phyloP scores from a whole-genome alignment of 768 basidiomycete species.

The Tubosaeta sp. region DNA sequence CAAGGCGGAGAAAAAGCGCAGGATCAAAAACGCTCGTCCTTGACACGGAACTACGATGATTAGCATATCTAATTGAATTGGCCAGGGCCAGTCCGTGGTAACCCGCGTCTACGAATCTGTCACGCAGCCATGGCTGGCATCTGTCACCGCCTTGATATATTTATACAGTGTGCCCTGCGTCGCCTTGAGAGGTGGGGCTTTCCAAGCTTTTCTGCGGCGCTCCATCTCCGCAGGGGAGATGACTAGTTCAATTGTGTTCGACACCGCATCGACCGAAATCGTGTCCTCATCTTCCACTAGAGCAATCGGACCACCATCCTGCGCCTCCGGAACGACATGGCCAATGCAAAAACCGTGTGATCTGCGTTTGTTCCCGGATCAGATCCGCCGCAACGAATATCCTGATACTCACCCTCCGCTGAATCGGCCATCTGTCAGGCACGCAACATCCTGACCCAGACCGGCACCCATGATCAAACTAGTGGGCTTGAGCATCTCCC shows the following conservation, averaged over 20 bases:
- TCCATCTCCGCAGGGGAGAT: conserved; percentile 80
- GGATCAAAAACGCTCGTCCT: conserved; percentile 51
- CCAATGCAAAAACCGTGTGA: conserved; percentile 97
- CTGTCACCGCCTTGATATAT: conserved; percentile 82
- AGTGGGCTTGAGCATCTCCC: conserved; percentile 98
- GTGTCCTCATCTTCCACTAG: conserved; percentile 84
- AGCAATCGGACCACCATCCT: conserved; percentile 90
- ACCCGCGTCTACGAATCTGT: conserved; percentile 62
- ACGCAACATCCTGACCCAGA: conserved; percentile 92
- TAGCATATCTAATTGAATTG: conserved; percentile 3
- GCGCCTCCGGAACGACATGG: conserved; percentile 95
- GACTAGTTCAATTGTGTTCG: conserved; percentile 75
- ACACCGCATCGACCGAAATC: conserved; percentile 84
- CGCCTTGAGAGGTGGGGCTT: conserved; percentile 80
- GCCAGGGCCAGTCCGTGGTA: conserved; percentile 2
- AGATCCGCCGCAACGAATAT: conserved; percentile 7
- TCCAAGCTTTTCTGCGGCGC: conserved; percentile 68
- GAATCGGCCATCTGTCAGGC: conserved; percentile 96
- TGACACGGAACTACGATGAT: conserved; percentile 10
- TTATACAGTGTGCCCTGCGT: conserved; percentile 81
- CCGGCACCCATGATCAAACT: conserved; percentile 99
- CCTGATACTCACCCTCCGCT: conserved; percentile 79
- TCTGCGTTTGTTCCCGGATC: conserved; percentile 37
- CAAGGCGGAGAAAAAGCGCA: conserved; percentile 89
- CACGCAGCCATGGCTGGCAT: conserved; percentile 91